Evolutionary conservation across 805 yeast genomes (phyloP).

Genomic region (Candida piceae): DNA sequence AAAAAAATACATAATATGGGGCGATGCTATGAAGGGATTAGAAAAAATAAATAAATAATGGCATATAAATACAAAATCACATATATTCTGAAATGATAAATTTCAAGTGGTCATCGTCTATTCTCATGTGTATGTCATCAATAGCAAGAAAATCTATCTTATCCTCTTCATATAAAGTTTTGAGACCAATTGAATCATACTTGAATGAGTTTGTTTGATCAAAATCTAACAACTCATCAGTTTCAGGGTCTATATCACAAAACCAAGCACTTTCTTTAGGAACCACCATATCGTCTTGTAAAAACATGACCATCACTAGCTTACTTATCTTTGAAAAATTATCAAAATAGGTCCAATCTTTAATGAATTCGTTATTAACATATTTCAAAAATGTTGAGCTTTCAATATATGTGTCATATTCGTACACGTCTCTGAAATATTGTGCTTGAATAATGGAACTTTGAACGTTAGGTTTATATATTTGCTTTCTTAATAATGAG

Average conservation of each 20-base stretch:
- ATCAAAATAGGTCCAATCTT: constrained; percentile 31
- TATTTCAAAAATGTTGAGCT: constrained; percentile 58
- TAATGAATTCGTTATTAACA: constrained; percentile 55
- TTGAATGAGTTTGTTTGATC: constrained; percentile 44
- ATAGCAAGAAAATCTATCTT: constrained; percentile 46
- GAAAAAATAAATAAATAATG: too few relatives aligned
- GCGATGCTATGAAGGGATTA: too few relatives aligned
- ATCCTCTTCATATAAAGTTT: constrained; percentile 36
- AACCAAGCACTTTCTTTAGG: constrained; percentile 74
- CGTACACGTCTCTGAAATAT: constrained; percentile 56
- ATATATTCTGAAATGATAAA: constrained; percentile 41
- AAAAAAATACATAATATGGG: neutral
- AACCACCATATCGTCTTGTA: constrained; percentile 59
- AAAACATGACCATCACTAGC: constrained; percentile 56
- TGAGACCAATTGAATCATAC: constrained; percentile 59
- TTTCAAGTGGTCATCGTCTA: constrained; percentile 47
- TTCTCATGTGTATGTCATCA: constrained; percentile 61
- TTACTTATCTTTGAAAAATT: constrained; percentile 42
- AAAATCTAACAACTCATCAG: constrained; percentile 41
- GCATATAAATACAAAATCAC: too few relatives aligned
- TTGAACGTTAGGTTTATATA: constrained; percentile 57
- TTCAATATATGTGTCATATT: constrained; percentile 49
- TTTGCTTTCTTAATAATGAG: constrained; percentile 48
- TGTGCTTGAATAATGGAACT: constrained; percentile 63
- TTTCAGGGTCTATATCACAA: constrained; percentile 42